Evolutionary conservation across 2,329 filamentous ascomycete genomes (phyloP), one percentile per base, ranked within the genome.

Genomic region (Scopulariopsis brevicaulis): DNA sequence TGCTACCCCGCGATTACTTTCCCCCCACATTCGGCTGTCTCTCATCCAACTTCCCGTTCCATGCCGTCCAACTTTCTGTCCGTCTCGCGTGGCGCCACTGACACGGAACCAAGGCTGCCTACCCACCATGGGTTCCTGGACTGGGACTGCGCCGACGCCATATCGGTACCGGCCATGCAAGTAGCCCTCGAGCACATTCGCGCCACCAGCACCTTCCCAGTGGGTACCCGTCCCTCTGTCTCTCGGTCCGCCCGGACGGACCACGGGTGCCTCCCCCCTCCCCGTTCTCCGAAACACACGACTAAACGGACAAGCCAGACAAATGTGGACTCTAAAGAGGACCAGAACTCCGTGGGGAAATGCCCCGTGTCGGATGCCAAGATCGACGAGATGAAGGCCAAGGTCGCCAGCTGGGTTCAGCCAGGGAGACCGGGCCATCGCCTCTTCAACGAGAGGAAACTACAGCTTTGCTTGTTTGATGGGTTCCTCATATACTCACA

Each of bases 71-170:
- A 32, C 28, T 8, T 32, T 32, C 28, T 32, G 28, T 8, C 28
- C 28, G 24, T 7, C 20, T 25, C 24, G 25, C 37, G 22, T 28
- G 52, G n/a, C 18, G 14, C 40, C 18, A 46, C 34, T 56, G 37
- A 46, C 37, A 24, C 20, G 43, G 43, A 7, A 11, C 5, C 20
- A 56, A 63, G 58, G 24, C 43, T 63, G 8, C 61, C 61, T 20
- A 52, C 58, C 2, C 58, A 46, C 62, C 66, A 84, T 60, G 83
- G 79, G 15, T 74, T 96, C 14, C 77, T 87, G 62, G 92, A 99
- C 73, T 97, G 94, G 93, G 94, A 99, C 71, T 96, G 92, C 65
- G 77, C 89, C 18, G 87, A 86, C 62, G 80, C 92, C 10, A 75
- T 99, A 58, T 82, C 92, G 63, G 78, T 96, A 32, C 75, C 80